Percentiles rank a stretch among this genome's conserved stretches.
phyloP scores from a whole-genome alignment of 2,329 filamentous ascomycete genomes.

The Aspergillus aculeatus region DNA sequence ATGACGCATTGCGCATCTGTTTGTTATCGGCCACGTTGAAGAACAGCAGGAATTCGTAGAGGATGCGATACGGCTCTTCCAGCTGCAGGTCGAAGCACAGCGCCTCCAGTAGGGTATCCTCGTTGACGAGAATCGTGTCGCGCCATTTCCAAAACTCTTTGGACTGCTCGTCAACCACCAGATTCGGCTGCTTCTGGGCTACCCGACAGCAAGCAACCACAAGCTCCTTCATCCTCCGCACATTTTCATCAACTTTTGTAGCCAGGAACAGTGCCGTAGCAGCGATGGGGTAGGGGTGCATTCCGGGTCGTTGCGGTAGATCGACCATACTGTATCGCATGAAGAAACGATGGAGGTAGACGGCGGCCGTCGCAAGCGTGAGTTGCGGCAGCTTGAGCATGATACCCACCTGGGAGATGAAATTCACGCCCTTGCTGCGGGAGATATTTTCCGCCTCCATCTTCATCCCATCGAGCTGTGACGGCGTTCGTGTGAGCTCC shows the following conservation, averaged over 20 bases:
- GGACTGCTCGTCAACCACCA: slow-evolving; percentile 91
- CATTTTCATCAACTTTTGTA: slow-evolving; percentile 96
- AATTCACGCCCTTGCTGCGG: slow-evolving; percentile 90
- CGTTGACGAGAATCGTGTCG: slow-evolving; percentile 87
- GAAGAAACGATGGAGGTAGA: slow-evolving; percentile 94
- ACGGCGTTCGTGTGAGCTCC: slow-evolving; percentile 79
- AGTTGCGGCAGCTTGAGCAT: slow-evolving; percentile 89
- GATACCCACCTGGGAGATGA: slow-evolving; percentile 91
- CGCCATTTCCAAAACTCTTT: slow-evolving; percentile 99
- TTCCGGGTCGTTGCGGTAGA: slow-evolving; percentile 64
- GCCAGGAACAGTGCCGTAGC: slow-evolving; percentile 90
- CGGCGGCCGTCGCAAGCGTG: slow-evolving; percentile 85
- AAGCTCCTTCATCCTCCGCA: slow-evolving; percentile 90
- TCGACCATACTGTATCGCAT: slow-evolving; percentile 84
- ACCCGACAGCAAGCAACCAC: slow-evolving; percentile 92
- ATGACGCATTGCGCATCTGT: slow-evolving; percentile 76
- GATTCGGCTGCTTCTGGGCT: slow-evolving; percentile 87
- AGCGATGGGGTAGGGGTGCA: slow-evolving; percentile 92
- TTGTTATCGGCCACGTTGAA: slow-evolving; percentile 77
- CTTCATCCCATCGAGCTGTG: slow-evolving; percentile 76
- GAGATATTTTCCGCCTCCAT: slow-evolving; percentile 74
- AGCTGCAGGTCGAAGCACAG: slow-evolving; percentile 93
- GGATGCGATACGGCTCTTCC: slow-evolving; percentile 79
- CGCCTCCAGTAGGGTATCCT: slow-evolving; percentile 87
- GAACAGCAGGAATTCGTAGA: slow-evolving; percentile 76